A percentile compares a stretch with the other conserved stretches of the same genome.
Conservation (phyloP, 495 filamentous ascomycete genomes). For the Xylona heveae region DNA sequence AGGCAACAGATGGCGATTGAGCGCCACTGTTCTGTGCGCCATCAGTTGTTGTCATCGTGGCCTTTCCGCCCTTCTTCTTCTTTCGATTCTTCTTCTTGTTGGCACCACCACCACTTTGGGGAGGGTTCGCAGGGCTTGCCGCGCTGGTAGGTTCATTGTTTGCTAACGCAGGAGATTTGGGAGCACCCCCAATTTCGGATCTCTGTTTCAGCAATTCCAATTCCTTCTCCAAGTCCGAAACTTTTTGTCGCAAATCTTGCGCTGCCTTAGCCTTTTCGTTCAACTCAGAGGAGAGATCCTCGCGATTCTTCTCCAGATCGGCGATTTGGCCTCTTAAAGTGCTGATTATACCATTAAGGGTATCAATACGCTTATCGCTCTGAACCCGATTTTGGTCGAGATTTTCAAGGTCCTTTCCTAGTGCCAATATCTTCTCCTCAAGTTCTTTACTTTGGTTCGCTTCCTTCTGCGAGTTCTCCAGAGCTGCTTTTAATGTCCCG, state of each 20-base stretch:
- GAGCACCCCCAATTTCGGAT: too few species aligned
- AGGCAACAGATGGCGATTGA: too few species aligned
- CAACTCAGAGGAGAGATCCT: constrained; percentile 6
- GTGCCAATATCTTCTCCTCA: constrained; percentile 21
- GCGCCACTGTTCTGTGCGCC: constrained; percentile 9
- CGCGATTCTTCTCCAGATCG: constrained; percentile 6
- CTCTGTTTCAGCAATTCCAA: constrained; percentile 3
- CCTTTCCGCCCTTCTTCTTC: constrained; percentile 65
- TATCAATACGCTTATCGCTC: constrained; percentile 10
- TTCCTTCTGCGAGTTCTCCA: constrained; percentile 28
- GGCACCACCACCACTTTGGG: too few species aligned
- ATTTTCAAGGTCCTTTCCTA: constrained; percentile 21
- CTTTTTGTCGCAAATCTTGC: background rate
- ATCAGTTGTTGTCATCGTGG: constrained; percentile 18
- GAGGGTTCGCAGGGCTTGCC: constrained; percentile 6
- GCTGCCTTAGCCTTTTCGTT: constrained; percentile 3
- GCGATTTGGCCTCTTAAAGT: constrained; percentile 9
- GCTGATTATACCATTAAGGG: constrained; percentile 5
- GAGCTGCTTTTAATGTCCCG: constrained; percentile 23
- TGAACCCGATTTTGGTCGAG: constrained; percentile 6
- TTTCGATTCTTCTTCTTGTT: constrained; percentile 74
- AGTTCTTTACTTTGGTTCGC: constrained; percentile 29
- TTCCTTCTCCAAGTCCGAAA: constrained; percentile 1
- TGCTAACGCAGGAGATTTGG: too few species aligned
- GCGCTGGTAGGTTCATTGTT: background rate